A percentile compares a stretch with the other conserved stretches of the same genome.
Conservation (phyloP, 768 basidiomycete species). For the Lentinula sp. region DNA sequence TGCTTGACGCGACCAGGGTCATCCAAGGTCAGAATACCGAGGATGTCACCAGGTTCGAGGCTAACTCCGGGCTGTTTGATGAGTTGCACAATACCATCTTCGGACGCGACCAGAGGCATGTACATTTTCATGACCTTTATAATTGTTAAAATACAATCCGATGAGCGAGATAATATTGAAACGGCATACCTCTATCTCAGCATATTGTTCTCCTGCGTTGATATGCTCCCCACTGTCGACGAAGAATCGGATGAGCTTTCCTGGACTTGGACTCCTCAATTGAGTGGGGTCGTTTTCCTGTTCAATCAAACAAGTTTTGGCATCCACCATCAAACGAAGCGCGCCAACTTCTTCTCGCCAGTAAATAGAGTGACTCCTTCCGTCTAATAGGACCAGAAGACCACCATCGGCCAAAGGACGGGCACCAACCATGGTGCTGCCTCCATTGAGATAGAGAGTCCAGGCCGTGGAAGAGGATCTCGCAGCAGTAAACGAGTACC, state of each 20-base stretch:
- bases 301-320: slow-evolving; percentile 97
- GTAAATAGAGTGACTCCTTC: slow-evolving; percentile 94
- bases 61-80: slow-evolving; percentile 98
- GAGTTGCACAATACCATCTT: slow-evolving; percentile 91
- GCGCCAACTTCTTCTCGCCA: slow-evolving; percentile 98
- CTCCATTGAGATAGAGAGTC: slow-evolving; percentile 96
- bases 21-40: slow-evolving; percentile 94
- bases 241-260: slow-evolving; percentile 91
- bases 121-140: slow-evolving; percentile 97
- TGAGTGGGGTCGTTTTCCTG: slow-evolving; percentile 99
- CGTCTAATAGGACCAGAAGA: slow-evolving; percentile 84
- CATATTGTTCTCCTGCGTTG: slow-evolving; percentile 94
- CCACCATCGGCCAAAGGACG: slow-evolving; percentile 94
- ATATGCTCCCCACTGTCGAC: slow-evolving; percentile 97
- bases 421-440: slow-evolving; percentile 86
- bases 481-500: slow-evolving; percentile 94
- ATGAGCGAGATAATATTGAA: not conserved
- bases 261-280: slow-evolving; percentile 90
- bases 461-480: slow-evolving; percentile 84
- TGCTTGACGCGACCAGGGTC: slow-evolving; percentile 96
- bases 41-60: slow-evolving; percentile 93
- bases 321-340: slow-evolving; percentile 86
- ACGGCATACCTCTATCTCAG: slow-evolving; percentile 84
- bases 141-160: slow-evolving; percentile 3
- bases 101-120: slow-evolving; percentile 92